phyloP scores from a whole-genome alignment of 495 filamentous ascomycete species.

The Chaetomium cochliodes region DNA sequence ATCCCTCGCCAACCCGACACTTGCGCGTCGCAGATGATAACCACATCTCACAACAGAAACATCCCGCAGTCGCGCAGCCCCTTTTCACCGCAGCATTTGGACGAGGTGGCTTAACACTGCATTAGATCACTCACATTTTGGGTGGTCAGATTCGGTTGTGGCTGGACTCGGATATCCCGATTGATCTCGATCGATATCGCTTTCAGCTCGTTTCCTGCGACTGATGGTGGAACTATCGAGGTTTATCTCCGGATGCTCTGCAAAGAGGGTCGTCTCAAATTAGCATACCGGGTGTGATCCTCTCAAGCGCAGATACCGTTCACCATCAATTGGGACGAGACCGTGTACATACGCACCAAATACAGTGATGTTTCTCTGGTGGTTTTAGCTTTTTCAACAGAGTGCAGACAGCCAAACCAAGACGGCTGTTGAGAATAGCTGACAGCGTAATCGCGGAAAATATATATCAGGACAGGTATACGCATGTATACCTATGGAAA shows the following conservation, averaged over 20 bases:
- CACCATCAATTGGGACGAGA: too few species aligned
- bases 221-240: neutral
- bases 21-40: neutral
- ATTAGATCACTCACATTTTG: constrained; percentile 8
- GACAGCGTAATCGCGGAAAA: too few species aligned
- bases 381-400: too few species aligned
- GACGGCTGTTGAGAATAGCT: too few species aligned
- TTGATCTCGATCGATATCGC: neutral
- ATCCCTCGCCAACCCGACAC: neutral
- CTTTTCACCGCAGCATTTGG: neutral
- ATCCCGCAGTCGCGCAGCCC: neutral
- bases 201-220: constrained; percentile 5
- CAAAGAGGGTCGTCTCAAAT: too few species aligned
- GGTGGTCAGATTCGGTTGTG: neutral
- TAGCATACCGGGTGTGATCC: neutral
- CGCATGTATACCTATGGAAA: too few species aligned
- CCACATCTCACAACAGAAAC: constrained; percentile 3
- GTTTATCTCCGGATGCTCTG: too few species aligned
- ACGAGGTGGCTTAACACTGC: neutral
- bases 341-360: too few species aligned
- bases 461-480: too few species aligned
- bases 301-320: too few species aligned
- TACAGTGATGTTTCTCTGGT: too few species aligned
- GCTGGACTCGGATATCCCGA: constrained; percentile 14
- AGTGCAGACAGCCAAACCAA: too few species aligned